These are phyloP conservation scores for Mortierella sp. DNA, from an alignment of 371 early-diverging fungal genomes.

Conservation along the genomic window DNA sequence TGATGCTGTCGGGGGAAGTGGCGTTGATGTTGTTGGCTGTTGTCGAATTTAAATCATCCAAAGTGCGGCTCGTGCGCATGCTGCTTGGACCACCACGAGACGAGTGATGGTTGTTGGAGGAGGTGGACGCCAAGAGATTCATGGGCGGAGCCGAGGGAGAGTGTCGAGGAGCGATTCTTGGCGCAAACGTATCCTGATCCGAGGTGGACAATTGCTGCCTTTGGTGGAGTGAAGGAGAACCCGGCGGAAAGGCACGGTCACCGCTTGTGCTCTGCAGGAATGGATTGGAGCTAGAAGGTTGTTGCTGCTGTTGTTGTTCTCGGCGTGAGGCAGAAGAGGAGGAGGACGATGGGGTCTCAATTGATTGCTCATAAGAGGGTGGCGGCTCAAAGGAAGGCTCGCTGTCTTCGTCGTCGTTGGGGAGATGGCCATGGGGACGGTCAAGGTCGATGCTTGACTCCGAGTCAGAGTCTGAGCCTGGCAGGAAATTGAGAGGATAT, in stretches of 20 bases:
- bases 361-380: conserved; percentile 37
- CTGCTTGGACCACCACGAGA: neutral
- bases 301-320: neutral
- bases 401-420: conserved; percentile 12
- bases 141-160: conserved; percentile 37
- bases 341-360: neutral
- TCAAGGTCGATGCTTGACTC: neutral
- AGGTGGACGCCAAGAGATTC: conserved; percentile 21
- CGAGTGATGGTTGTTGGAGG: conserved; percentile 4
- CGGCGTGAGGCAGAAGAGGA: neutral
- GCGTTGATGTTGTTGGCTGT: neutral
- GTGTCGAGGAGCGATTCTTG: conserved; percentile 9
- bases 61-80: conserved; percentile 12
- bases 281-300: conserved; percentile 12
- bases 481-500: neutral
- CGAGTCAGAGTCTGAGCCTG: neutral
- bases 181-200: neutral
- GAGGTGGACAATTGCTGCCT: neutral
- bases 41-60: conserved; percentile 13
- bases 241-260: neutral
- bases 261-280: conserved; percentile 7
- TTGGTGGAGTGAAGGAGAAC: neutral
- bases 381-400: conserved; percentile 23
- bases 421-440: neutral
- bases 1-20: neutral